These are phyloP conservation scores for Emmonsiellopsis sp. DNA, from an alignment of 2,329 filamentous ascomycete species.

Conservation along the genomic window DNA sequence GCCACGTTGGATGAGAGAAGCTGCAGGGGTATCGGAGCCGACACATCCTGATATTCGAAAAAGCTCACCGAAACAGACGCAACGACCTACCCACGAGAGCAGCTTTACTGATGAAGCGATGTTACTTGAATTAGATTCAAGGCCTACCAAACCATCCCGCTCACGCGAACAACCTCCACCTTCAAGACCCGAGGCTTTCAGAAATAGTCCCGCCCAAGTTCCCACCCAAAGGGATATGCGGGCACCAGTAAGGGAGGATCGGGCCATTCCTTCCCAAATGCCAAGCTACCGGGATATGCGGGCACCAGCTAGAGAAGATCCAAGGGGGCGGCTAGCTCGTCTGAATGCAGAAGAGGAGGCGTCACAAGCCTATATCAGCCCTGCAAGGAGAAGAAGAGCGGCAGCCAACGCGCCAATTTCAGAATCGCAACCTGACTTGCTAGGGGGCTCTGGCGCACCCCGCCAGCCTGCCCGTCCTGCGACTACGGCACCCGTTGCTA, in stretches of 20 bases:
- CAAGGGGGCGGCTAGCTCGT: slow-evolving; percentile 57
- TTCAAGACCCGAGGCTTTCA: not conserved
- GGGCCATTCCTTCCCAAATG: slow-evolving; percentile 13
- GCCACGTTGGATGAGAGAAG: slow-evolving; percentile 91
- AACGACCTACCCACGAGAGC: not conserved
- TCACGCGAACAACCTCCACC: slow-evolving; percentile 7
- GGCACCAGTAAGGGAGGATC: not conserved
- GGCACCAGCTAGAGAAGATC: slow-evolving; percentile 27
- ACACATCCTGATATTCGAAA: not conserved
- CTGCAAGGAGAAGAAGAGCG: slow-evolving; percentile 67
- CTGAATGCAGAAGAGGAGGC: slow-evolving; percentile 71
- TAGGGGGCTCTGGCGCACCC: slow-evolving; percentile 41
- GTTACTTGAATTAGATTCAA: slow-evolving; percentile 55
- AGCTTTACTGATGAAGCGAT: slow-evolving; percentile 48
- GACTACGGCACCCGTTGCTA: slow-evolving; percentile 27
- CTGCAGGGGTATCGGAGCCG: slow-evolving; percentile 26
- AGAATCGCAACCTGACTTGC: slow-evolving; percentile 52
- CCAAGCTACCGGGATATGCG: slow-evolving; percentile 13
- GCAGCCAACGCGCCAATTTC: slow-evolving; percentile 37
- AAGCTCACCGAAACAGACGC: not conserved
- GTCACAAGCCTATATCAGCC: slow-evolving; percentile 77
- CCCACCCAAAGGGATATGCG: not conserved
- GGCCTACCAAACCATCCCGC: slow-evolving; percentile 11
- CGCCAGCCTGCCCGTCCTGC: slow-evolving; percentile 26
- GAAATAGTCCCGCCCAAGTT: not conserved